phyloP scores from a whole-genome alignment of 2,329 filamentous ascomycete genomes.

The Ceratocystis huliohia region DNA sequence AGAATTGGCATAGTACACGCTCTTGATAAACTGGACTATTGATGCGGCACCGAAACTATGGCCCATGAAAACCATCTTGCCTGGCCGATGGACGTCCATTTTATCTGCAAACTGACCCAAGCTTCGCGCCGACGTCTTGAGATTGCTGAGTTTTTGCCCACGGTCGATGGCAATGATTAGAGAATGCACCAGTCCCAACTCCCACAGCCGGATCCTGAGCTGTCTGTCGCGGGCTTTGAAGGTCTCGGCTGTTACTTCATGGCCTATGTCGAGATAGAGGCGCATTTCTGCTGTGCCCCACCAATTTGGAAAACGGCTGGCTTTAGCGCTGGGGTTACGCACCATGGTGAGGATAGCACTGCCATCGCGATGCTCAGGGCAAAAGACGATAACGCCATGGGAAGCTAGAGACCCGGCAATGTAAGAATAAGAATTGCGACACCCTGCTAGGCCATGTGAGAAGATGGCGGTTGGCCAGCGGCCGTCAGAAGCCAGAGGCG shows the following conservation, averaged over 20 bases:
- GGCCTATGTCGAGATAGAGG: constrained; percentile 43
- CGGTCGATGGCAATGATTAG: constrained; percentile 54
- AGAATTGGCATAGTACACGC: constrained; percentile 51
- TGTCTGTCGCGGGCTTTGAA: constrained; percentile 58
- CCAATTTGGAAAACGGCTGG: constrained; percentile 24
- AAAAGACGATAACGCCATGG: constrained; percentile 68
- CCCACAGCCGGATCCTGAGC: constrained; percentile 64
- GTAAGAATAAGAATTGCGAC: constrained; percentile 75
- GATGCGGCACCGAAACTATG: constrained; percentile 74
- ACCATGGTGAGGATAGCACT: constrained; percentile 64
- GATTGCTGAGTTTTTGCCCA: constrained; percentile 38
- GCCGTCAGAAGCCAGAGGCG: constrained; percentile 34
- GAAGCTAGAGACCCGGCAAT: constrained; percentile 66
- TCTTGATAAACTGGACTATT: constrained; percentile 65
- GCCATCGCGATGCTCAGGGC: constrained; percentile 72
- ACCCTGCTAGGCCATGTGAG: constrained; percentile 73
- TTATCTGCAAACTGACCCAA: constrained; percentile 47
- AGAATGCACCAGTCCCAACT: constrained; percentile 58
- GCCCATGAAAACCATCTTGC: constrained; percentile 60
- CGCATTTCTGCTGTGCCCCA: constrained; percentile 24
- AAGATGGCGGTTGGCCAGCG: constrained; percentile 76
- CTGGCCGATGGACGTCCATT: constrained; percentile 57
- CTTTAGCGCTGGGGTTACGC: constrained; percentile 43
- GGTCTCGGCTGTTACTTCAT: constrained; percentile 51
- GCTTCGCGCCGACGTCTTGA: constrained; percentile 38